Conservation (phyloP, 108 stramenopile genomes). For the Schizochytrium sp. region DNA sequence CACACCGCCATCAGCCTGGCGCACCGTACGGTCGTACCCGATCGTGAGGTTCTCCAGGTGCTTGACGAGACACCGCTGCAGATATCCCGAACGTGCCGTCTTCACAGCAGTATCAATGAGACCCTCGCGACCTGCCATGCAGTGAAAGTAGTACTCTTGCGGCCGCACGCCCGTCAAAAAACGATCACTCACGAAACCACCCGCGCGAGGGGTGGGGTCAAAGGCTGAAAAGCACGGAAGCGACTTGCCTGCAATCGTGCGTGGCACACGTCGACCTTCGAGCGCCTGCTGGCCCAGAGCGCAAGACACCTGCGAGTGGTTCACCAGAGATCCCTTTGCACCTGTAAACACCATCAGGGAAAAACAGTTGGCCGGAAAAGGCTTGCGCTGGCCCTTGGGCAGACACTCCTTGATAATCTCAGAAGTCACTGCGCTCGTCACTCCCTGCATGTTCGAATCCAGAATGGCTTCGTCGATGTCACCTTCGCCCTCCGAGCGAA, state of each 20-base stretch:
- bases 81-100: constrained; percentile 93
- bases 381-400: constrained; percentile 84
- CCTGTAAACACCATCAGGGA: constrained; percentile 95
- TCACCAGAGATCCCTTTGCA: constrained; percentile 96
- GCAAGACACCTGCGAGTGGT: constrained; percentile 95
- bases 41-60: constrained; percentile 92
- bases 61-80: constrained; percentile 97
- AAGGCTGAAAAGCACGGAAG: constrained; percentile 93
- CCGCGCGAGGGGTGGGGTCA: constrained; percentile 90
- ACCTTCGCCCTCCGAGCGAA: constrained; percentile 72
- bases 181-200: constrained; percentile 95
- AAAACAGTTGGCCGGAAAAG: constrained; percentile 91
- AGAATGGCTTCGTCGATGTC: constrained; percentile 67
- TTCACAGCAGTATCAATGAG: constrained; percentile 89
- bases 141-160: constrained; percentile 99
- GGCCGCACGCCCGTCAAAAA: constrained; percentile 93
- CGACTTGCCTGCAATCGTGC: constrained; percentile 88
- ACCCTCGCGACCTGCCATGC: constrained; percentile 99
- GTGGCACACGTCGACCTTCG: constrained; percentile 96
- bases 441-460: constrained; percentile 88
- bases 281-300: constrained; percentile 98
- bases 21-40: constrained; percentile 90
- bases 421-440: constrained; percentile 77
- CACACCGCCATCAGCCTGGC: constrained; percentile 91
- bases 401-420: constrained; percentile 88